Evolutionary conservation across 176 grass and related monocot species (phyloP).

Genomic region (Lolium multiflorum): DNA sequence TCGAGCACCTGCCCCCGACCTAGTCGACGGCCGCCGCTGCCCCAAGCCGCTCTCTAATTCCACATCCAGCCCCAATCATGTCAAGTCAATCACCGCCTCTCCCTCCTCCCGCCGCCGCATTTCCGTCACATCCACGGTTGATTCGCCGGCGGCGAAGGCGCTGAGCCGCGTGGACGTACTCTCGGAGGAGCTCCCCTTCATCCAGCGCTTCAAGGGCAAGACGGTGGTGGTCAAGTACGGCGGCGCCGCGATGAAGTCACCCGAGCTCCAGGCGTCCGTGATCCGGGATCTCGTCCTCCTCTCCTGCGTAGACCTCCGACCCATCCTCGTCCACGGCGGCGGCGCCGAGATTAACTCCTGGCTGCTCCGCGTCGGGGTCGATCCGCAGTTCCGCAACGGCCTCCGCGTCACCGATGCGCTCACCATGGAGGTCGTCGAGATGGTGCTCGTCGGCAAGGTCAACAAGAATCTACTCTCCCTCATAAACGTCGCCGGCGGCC

Average conservation of each 20-base stretch:
- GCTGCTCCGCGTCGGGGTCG: slow-evolving; percentile 57
- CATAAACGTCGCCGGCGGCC: slow-evolving; percentile 58
- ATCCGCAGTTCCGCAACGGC: slow-evolving; percentile 71
- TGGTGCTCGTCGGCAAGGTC: slow-evolving; percentile 78
- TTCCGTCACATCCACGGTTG: slow-evolving; percentile 22
- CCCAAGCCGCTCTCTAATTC: slow-evolving; percentile 26
- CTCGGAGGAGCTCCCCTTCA: slow-evolving; percentile 78
- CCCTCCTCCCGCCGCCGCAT: not conserved
- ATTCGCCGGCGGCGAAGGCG: not conserved
- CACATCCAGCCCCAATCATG: not conserved
- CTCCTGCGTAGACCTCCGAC: slow-evolving; percentile 69
- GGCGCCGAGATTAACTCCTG: slow-evolving; percentile 75
- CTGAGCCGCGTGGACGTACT: slow-evolving; percentile 62
- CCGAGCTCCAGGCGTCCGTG: slow-evolving; percentile 64
- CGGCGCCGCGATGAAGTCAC: slow-evolving; percentile 71
- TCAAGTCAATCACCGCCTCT: slow-evolving; percentile 5
- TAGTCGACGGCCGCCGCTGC: too few species aligned
- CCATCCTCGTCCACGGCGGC: slow-evolving; percentile 72
- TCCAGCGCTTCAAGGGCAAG: slow-evolving; percentile 78
- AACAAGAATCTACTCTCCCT: slow-evolving; percentile 73
- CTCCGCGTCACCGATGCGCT: slow-evolving; percentile 69
- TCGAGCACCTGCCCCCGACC: too few species aligned
- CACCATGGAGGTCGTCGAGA: slow-evolving; percentile 78
- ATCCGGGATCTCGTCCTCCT: slow-evolving; percentile 78
- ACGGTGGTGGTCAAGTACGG: slow-evolving; percentile 87